Evolutionary conservation across 2,329 filamentous ascomycete genomes (phyloP).

Genomic region (Clonostachys rhizophaga): DNA sequence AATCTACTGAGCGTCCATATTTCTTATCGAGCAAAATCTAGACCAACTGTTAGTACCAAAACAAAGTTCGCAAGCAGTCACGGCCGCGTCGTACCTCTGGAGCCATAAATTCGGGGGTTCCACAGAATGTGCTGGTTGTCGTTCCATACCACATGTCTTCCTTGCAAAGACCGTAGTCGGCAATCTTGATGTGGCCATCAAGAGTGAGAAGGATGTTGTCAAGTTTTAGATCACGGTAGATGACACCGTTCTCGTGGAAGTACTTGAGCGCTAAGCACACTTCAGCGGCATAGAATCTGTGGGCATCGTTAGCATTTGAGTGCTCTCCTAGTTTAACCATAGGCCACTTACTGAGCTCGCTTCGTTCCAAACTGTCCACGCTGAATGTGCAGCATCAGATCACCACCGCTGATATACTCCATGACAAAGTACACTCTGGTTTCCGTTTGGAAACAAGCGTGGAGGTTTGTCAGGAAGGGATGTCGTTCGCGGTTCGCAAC

Average conservation of each 20-base stretch:
- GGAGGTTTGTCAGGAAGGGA: constrained; percentile 89
- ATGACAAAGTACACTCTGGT: constrained; percentile 98
- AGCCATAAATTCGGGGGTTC: constrained; percentile 99
- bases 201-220: constrained; percentile 88
- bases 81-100: constrained; percentile 65
- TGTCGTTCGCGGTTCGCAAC: constrained; percentile 96
- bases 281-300: constrained; percentile 91
- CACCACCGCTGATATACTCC: constrained; percentile 98
- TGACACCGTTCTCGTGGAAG: constrained; percentile 98
- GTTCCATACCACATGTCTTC: constrained; percentile 99
- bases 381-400: constrained; percentile 98
- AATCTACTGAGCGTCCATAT: constrained; percentile 94
- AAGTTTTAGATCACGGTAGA: constrained; percentile 95
- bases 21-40: constrained; percentile 97
- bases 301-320: background rate
- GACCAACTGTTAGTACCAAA: constrained; percentile 17
- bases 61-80: background rate
- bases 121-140: constrained; percentile 96
- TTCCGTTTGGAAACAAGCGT: constrained; percentile 98
- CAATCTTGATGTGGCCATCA: constrained; percentile 98
- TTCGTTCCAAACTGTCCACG: constrained; percentile 94
- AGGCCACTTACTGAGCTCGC: constrained; percentile 74
- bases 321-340: background rate
- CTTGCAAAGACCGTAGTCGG: constrained; percentile 97
- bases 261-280: constrained; percentile 97